phyloP scores from a whole-genome alignment of 352 stramenopile species.

The Globisporangium canariense region DNA sequence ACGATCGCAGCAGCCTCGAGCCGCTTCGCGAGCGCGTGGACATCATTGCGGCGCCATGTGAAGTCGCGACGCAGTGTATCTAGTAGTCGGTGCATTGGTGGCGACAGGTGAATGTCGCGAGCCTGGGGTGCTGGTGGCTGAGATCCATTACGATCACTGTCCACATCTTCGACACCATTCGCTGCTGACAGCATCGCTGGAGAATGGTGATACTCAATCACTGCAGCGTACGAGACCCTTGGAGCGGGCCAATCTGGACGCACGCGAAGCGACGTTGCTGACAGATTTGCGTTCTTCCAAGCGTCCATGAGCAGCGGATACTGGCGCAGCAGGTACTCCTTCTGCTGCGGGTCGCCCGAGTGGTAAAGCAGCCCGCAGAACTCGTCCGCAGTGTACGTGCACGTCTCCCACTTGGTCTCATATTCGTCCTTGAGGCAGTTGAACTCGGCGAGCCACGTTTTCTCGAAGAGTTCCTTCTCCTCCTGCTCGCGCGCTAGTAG shows the following conservation, averaged over 20 bases:
- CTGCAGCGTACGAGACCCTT: conserved; percentile 15
- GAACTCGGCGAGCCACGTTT: conserved; percentile 60
- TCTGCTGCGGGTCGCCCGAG: conserved; percentile 43
- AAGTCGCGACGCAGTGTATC: conserved; percentile 38
- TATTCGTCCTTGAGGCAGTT: conserved; percentile 41
- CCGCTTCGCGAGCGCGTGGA: conserved; percentile 28
- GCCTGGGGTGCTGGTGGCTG: not conserved
- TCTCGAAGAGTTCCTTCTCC: conserved; percentile 48
- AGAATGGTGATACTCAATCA: conserved; percentile 19
- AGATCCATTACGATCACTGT: too few species aligned
- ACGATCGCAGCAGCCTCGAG: conserved; percentile 39
- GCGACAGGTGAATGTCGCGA: conserved; percentile 26
- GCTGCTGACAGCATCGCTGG: not conserved
- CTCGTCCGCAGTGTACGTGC: conserved; percentile 59
- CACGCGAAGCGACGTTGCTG: conserved; percentile 16
- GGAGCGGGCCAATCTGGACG: conserved; percentile 41
- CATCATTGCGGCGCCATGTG: conserved; percentile 34
- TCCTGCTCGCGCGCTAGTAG: conserved; percentile 32
- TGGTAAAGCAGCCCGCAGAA: conserved; percentile 66
- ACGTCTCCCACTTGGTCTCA: conserved; percentile 56
- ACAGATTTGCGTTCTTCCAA: conserved; percentile 34
- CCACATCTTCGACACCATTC: not conserved
- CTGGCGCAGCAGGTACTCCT: conserved; percentile 37
- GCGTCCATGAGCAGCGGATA: conserved; percentile 59
- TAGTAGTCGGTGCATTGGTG: conserved; percentile 24